Evolutionary conservation across 805 yeast genomes (phyloP), one percentile per base, ranked within the genome.

Genomic region (Candida khao-thaluensis): DNA sequence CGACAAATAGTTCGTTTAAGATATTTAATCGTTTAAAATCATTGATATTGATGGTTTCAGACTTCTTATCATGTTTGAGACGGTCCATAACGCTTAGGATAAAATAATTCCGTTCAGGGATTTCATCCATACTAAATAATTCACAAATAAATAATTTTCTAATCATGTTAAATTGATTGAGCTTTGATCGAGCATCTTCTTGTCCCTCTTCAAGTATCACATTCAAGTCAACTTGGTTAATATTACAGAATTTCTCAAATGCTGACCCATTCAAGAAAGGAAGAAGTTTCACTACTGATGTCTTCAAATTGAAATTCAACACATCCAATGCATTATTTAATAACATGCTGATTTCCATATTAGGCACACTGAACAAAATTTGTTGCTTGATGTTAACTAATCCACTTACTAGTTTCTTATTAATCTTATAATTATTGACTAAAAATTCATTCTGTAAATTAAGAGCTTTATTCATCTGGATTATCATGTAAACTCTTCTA

Each of bases 61-160:
- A 35, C 7, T 21, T 22, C 9, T 17, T 42, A n/a, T 30, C 28
- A 24, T 45, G 36, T 38, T 44, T 44, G 35, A 52, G 45, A 12
- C 41, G 43, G 37, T 56, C 61, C 39, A 52, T 42, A 8, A 65
- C 40, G 23, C 62, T 63, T 37, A 50, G 52, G 5, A 64, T 35
- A 40, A 64, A 66, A 48, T 61, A 66, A 43, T 56, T 68, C 25
- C 42, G 29, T 21, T 49, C 50, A 6, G 59, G 51, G 6, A 37
- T 25, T 30, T 66, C 70, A 44, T 67, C 61, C 15, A 64, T 31
- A 4, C 71, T 58, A 20, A 69, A 51, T 25, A 69, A 47, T 45
- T 66, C 66, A 44, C 72, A 66, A 4, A 68, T 53, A 17, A 68
- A 50, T 10, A 69, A 49, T 30, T 69, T 61, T 22, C 74, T 41